Evolutionary conservation across 2,329 filamentous ascomycete species (phyloP).

Genomic region (Colletotrichum simmondsii): DNA sequence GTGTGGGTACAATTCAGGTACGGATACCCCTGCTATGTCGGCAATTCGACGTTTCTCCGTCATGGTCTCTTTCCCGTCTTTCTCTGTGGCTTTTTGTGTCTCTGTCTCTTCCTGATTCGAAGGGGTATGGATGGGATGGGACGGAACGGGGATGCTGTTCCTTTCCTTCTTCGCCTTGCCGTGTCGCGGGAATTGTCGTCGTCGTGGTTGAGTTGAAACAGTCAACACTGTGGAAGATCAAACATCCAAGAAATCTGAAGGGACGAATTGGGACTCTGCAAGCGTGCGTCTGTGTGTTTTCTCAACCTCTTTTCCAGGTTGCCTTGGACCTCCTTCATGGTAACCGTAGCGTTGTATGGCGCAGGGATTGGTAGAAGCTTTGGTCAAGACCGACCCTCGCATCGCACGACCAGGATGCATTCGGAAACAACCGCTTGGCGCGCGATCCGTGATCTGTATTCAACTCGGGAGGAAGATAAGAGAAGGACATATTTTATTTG

Average conservation of each 20-base stretch:
- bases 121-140: not conserved
- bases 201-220: conserved; percentile 29
- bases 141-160: not conserved
- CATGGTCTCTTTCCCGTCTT: not conserved
- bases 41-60: not conserved
- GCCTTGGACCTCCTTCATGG: not conserved
- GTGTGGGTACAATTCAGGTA: not conserved
- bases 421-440: conserved; percentile 34
- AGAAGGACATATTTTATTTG: not conserved
- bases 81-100: not conserved
- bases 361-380: conserved; percentile 31
- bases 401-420: conserved; percentile 30
- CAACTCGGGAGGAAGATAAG: not conserved
- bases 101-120: not conserved
- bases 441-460: conserved; percentile 27
- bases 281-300: not conserved
- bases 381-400: conserved; percentile 32
- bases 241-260: conserved; percentile 23
- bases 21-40: not conserved
- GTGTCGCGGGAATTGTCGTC: conserved; percentile 5
- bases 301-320: not conserved
- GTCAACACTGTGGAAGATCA: conserved; percentile 25
- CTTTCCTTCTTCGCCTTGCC: not conserved
- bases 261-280: conserved; percentile 1
- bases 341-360: conserved; percentile 2